A percentile compares a stretch with the other conserved stretches of the same genome.
These are phyloP conservation scores for Datisca glomerata DNA, from an alignment of 306 rosid genomes.

Conservation along the genomic window DNA sequence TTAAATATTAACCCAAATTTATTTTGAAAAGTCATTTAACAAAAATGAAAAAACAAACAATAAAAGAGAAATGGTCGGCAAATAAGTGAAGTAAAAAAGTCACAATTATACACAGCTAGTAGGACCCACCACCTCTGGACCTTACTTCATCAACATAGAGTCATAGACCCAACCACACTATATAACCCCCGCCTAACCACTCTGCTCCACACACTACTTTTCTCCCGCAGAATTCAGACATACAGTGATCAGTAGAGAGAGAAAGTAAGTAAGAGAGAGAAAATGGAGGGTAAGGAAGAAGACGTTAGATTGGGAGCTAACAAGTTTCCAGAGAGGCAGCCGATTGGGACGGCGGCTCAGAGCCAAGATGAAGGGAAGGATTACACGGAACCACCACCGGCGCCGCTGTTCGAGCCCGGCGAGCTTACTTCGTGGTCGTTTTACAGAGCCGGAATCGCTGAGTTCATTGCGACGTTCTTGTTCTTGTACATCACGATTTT, in stretches of 20 bases:
- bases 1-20: background rate
- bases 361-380: slow-evolving; percentile 56
- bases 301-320: slow-evolving; percentile 80
- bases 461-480: slow-evolving; percentile 44
- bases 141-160: background rate
- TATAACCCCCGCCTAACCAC: too few species aligned
- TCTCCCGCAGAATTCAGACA: background rate
- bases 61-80: slow-evolving; percentile 22
- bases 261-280: background rate
- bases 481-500: slow-evolving; percentile 40
- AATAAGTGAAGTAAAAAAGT: slow-evolving; percentile 1
- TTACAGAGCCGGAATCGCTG: slow-evolving; percentile 47
- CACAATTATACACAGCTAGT: background rate
- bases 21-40: background rate
- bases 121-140: slow-evolving; percentile 22
- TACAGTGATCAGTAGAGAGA: background rate
- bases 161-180: background rate
- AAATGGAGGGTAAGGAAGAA: slow-evolving; percentile 79
- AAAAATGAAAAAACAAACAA: background rate
- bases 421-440: slow-evolving; percentile 83
- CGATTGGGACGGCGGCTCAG: slow-evolving; percentile 58
- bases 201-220: background rate
- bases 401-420: slow-evolving; percentile 57
- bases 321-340: slow-evolving; percentile 85
- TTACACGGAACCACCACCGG: slow-evolving; percentile 58